Evolutionary conservation across 2,329 filamentous ascomycete genomes (phyloP).

Genomic region (Penicillium polonicum): DNA sequence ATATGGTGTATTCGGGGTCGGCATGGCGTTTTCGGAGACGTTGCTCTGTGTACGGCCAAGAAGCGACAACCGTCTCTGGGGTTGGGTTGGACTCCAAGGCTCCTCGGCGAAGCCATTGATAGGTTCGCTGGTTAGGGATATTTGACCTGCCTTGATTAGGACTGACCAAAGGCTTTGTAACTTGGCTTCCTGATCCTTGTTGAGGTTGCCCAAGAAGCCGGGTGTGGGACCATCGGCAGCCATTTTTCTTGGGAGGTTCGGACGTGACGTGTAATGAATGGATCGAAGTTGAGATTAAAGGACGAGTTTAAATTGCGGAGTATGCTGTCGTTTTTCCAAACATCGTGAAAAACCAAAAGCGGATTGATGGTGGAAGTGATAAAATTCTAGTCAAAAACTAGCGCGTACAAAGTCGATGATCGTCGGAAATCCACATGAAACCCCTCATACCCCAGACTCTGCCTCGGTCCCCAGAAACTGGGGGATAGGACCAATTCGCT

Average conservation of each 20-base stretch:
- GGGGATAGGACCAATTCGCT: no score
- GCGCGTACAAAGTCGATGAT: not conserved
- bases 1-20: slow-evolving; percentile 47
- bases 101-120: slow-evolving; percentile 50
- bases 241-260: slow-evolving; percentile 9
- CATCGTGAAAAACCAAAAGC: not conserved
- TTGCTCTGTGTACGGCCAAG: slow-evolving; percentile 36
- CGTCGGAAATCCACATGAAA: slow-evolving; percentile 23
- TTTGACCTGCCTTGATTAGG: slow-evolving; percentile 70
- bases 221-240: slow-evolving; percentile 18
- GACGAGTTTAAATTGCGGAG: not conserved
- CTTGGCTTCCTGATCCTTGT: slow-evolving; percentile 79
- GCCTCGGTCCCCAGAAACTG: slow-evolving; percentile 15
- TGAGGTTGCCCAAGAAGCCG: slow-evolving; percentile 81
- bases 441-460: slow-evolving; percentile 15
- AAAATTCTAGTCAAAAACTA: no score
- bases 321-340: not conserved
- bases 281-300: not conserved
- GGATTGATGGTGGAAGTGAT: no score
- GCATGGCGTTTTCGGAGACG: slow-evolving; percentile 70
- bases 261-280: not conserved
- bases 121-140: slow-evolving; percentile 46
- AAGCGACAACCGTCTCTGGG: slow-evolving; percentile 40
- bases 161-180: slow-evolving; percentile 80
- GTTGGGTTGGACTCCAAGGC: slow-evolving; percentile 30